Base-by-base conservation (phyloP, 192 early-diverging fungal genomes). In the Dissophora globulifera region DNA sequence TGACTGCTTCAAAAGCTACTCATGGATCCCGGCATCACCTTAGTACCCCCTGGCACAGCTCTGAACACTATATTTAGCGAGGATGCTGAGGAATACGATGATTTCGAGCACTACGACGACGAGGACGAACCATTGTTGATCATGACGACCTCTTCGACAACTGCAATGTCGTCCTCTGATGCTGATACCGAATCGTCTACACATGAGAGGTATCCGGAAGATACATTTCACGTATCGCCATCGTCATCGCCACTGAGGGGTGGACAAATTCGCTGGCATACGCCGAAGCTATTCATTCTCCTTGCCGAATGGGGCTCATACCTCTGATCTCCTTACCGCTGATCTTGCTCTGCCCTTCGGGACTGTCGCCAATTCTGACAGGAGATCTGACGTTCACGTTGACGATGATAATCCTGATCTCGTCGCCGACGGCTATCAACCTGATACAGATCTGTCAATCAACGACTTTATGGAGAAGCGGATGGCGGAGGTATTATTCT, bases 341-440 rank as follows among this genome's bases (percentile, higher is more conserved):
- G 1, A 45, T 59, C 27, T 43, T 59, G 26, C 19, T 59, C 23
- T 27, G 41, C 26, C 57, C 57, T 27, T 27, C 17, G 16, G 29
- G 40, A 12, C 29, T 59, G 25, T 59, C 57, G 2, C 57, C 86
- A 1, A 68, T 79, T 38, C 78, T 87, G 50, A 63, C 53, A 10
- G 52, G 53, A 11, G 90, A 91, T 50, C 90, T 88, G 0, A 80
- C 88, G 26, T 89, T 90, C 50, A 65, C 84, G 2, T 61, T 88
- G 27, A 83, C 81, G 32, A 69, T 89, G 50, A 75, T 91, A 12
- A 78, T 91, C 11, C 51, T 91, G 35, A 82, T 85, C 3, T 79
- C 82, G 47, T 82, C 82, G 4, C 90, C 90, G 7, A 87, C 90
- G 2, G 90, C 90, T 0, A 83, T 91, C 40, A 90, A 88, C 50